Evolutionary conservation across 306 rosid species (phyloP), one percentile per base, ranked within the genome.

Genomic region (Begonia masoniana): DNA sequence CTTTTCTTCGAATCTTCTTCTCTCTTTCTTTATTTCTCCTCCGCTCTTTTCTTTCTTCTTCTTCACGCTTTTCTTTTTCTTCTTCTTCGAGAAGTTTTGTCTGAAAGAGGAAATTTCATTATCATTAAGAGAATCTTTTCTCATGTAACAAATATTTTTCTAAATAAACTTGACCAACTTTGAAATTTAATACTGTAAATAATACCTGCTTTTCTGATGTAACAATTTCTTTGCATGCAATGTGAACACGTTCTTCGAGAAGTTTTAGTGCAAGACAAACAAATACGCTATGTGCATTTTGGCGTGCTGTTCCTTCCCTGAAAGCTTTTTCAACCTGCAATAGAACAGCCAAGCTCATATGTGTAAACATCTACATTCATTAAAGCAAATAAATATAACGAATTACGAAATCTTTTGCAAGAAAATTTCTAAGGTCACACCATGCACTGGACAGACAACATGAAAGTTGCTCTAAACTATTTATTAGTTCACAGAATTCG

Each of bases 261-360:
- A 92, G 71, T 68, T 92, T 83, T 59, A 87, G 78, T 49, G 95
- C 95, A 68, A 92, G 95, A 68, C 95, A 92, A 41, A 92, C 96
- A 57, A 92, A 92, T 66, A 92, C 83, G 76, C 99, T 83, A 70
- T 92, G 99, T 13, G 99, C 96, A 82, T 92, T 92, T 87, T 92
- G 99, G 69, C 99, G 99, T 8, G 99, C 96, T 47, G 99, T 92
- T 67, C 99, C 99, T 83, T 92, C 99, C 76, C 96, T 75, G 69
- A 92, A 92, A 39, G 99, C 96, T 66, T 92, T 92, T 67, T 92
- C 99, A 66, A 92, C 96, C 99, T 92, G 82, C 70, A 73, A 47
- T 55, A 17, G 53, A 41, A 45, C 8, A 31, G 39, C 39, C 39
- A 31, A 7, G 39, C 24, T 31, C 39, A 31, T 31, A 31, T 31